Evolutionary conservation across 2,329 filamentous ascomycete species (phyloP).

Genomic region (Apiospora phragmitis): DNA sequence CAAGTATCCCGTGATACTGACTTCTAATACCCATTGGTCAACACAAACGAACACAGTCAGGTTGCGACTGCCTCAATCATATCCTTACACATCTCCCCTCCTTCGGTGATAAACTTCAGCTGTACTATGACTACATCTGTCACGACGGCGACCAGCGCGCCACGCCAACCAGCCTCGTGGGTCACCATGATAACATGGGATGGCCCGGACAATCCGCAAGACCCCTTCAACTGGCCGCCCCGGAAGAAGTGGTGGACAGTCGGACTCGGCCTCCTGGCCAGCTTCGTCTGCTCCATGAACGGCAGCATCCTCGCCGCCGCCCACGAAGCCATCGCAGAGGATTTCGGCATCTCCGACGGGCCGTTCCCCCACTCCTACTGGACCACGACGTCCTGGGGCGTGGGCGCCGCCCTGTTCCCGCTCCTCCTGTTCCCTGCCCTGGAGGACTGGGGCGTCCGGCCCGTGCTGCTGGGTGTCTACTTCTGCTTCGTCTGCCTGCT

Average conservation of each 20-base stretch:
- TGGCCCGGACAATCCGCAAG: constrained; percentile 31
- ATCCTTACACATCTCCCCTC: background rate
- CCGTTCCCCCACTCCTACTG: constrained; percentile 41
- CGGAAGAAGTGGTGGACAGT: constrained; percentile 36
- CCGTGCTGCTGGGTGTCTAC: constrained; percentile 25
- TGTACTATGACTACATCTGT: background rate
- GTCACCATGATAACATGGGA: constrained; percentile 29
- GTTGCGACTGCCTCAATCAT: too few species aligned
- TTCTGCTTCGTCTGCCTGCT: constrained; percentile 20
- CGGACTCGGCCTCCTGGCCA: constrained; percentile 28
- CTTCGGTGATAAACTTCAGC: too few species aligned
- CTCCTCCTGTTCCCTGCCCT: constrained; percentile 42
- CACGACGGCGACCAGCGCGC: background rate
- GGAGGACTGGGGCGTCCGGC: constrained; percentile 35
- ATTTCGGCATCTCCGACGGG: constrained; percentile 37
- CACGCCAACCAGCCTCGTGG: too few species aligned
- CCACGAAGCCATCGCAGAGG: constrained; percentile 36
- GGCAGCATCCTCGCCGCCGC: constrained; percentile 39
- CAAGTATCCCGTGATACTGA: too few species aligned
- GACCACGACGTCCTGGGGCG: constrained; percentile 36
- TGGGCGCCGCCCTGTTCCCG: constrained; percentile 41
- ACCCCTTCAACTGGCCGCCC: constrained; percentile 39
- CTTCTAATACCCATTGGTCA: background rate
- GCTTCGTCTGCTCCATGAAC: constrained; percentile 34
- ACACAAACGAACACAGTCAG: fast-evolving